Evolutionary conservation across 768 basidiomycete species (phyloP).

Genomic region (Mycena capillaripes): DNA sequence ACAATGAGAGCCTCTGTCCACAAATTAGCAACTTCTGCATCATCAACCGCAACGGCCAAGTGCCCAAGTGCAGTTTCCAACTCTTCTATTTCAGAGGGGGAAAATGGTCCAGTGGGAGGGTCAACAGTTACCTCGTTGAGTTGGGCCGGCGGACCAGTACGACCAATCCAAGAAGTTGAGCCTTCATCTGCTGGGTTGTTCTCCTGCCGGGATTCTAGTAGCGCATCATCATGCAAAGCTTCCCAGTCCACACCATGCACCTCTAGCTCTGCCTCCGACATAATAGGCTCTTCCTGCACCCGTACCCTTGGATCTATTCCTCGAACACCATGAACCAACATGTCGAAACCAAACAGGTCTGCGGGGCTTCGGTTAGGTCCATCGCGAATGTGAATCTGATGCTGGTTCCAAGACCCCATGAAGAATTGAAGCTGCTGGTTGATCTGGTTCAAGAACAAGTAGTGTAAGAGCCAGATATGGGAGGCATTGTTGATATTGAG

Average conservation of each 20-base stretch:
- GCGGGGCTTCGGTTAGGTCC: constrained; percentile 38
- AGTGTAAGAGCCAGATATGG: constrained; percentile 58
- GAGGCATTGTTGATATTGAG: constrained; percentile 43
- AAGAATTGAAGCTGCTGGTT: constrained; percentile 49
- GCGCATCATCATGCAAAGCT: constrained; percentile 18
- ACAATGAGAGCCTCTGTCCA: background rate
- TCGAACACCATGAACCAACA: constrained; percentile 45
- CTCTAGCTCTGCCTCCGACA: constrained; percentile 23
- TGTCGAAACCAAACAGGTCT: constrained; percentile 49
- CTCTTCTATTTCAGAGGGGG: background rate
- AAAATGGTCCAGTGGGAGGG: constrained; percentile 4
- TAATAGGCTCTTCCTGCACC: no score
- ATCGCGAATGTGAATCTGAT: constrained; percentile 41
- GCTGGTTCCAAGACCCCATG: constrained; percentile 52
- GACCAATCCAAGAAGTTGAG: constrained; percentile 28
- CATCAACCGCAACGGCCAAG: background rate
- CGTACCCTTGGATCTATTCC: constrained; percentile 34
- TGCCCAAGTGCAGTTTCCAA: background rate
- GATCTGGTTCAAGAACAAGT: constrained; percentile 51
- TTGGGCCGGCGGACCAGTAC: constrained; percentile 14
- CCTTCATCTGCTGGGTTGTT: constrained; percentile 25
- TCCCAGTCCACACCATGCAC: constrained; percentile 35
- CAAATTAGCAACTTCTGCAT: background rate
- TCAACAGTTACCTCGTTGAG: constrained; percentile 28
- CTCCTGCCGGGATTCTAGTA: constrained; percentile 12